Base-by-base conservation (phyloP, 192 early-diverging fungal genomes). In the Nowakowskiella sp. region DNA sequence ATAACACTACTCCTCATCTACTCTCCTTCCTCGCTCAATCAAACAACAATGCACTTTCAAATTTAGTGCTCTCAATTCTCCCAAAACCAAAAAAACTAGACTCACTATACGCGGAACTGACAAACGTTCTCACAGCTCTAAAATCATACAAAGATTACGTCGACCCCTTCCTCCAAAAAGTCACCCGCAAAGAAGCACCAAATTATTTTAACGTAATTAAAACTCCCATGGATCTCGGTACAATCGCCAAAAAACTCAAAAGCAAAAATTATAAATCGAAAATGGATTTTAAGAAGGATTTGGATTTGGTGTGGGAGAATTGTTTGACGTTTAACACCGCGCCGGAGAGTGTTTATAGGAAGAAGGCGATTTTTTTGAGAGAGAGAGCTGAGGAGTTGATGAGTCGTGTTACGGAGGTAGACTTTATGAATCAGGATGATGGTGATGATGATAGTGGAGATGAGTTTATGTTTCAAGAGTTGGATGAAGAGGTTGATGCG, bases 191-290 rank as follows among this genome's bases (percentile, higher is more conserved):
- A 42, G 92, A 95, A 34, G 92, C 86, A 0, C 94, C 94, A 0
- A 85, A 93, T 68, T 98, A 98, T 60, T 86, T 82, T 65, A 84
- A 90, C 81, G 90, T 99, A 44, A 92, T 99, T 57, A 84, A 82
- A 62, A 64, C 85, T 4, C 95, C 95, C 3, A 99, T 99, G 95
- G 95, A 99, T 72, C 71, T 99, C 28, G 82, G 79, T 10, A 85
- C 87, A 23, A 89, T 99, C 62, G 68, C 87, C 39, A 89, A 87
- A 61, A 94, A 96, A 53, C 69, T 99, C 49, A 84, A 86, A 61
- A 57, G 44, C 6, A 77, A 84, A 43, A 67, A 80, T 44, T 99
- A 99, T 67, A 74, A 84, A 49, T 84, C 78, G 74, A 96, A 97
- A 66, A 62, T 76, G 4, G 87, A 91, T 53, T 97, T 99, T 73